A percentile compares a stretch with the other conserved stretches of the same genome.
phyloP scores from a whole-genome alignment of 1,139 yeast genomes.

The Blastobotrys buckinghamii region DNA sequence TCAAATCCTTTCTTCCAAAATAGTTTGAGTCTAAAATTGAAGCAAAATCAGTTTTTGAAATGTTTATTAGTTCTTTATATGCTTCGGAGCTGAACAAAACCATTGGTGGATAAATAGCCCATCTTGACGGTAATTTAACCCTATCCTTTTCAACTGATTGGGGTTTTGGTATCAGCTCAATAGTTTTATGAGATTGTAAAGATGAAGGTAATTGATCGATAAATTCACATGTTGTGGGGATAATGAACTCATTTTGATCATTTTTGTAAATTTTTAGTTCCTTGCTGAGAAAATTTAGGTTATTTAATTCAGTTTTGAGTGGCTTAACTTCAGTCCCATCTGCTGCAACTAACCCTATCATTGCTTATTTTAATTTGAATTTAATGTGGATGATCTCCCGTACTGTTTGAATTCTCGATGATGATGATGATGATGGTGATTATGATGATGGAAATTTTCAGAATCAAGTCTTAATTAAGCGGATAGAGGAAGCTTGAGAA shows the following conservation, averaged over 20 bases:
- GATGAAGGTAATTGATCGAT: not conserved
- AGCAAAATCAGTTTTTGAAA: not conserved
- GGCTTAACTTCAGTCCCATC: constrained; percentile 22
- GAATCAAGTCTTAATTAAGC: too few species aligned
- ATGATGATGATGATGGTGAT: too few species aligned
- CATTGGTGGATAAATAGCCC: constrained; percentile 64
- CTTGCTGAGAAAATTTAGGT: constrained; percentile 9
- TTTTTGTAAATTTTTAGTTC: constrained; percentile 1
- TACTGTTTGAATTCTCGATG: too few species aligned
- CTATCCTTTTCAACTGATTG: too few species aligned
- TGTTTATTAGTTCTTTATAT: constrained; percentile 25
- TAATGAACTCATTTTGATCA: constrained; percentile 8
- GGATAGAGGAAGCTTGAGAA: too few species aligned
- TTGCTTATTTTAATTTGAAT: too few species aligned
- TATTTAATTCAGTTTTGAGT: constrained; percentile 29
- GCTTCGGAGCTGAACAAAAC: constrained; percentile 41
- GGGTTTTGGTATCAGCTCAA: not conserved
- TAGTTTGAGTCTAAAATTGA: not conserved
- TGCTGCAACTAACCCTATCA: constrained; percentile 9
- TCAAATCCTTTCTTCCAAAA: constrained; percentile 24
- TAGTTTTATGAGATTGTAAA: not conserved
- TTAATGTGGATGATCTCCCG: too few species aligned
- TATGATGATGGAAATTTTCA: too few species aligned
- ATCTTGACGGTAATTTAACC: constrained; percentile 32
- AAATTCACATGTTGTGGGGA: constrained; percentile 9